Percentiles rank a stretch among this genome's conserved stretches.
phyloP scores from a whole-genome alignment of 805 yeast genomes.

The Lachancea mirantina region DNA sequence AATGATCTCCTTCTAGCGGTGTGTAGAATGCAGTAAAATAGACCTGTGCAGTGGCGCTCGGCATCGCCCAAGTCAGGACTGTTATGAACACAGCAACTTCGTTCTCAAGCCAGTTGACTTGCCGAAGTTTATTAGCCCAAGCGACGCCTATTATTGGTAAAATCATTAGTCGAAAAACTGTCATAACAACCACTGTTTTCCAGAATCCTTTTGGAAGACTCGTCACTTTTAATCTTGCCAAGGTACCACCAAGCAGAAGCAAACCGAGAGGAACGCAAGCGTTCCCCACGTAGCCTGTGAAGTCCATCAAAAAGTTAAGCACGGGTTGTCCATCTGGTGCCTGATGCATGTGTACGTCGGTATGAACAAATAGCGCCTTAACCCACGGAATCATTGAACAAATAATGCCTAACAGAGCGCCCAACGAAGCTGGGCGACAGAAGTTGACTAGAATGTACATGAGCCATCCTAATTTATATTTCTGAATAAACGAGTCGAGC shows the following conservation, averaged over 20 bases:
- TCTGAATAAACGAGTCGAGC: conserved; percentile 19
- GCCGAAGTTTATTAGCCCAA: conserved; percentile 53
- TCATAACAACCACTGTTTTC: conserved; percentile 52
- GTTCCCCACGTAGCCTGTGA: conserved; percentile 68
- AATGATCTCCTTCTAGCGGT: conserved; percentile 47
- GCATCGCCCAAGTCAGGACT: conserved; percentile 69
- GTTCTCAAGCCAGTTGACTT: conserved; percentile 55
- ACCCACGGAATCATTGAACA: conserved; percentile 86
- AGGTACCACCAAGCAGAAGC: conserved; percentile 76
- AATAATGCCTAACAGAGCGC: conserved; percentile 57
- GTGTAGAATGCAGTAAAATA: conserved; percentile 85
- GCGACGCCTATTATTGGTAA: conserved; percentile 75
- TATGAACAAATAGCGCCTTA: conserved; percentile 56
- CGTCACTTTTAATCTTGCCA: conserved; percentile 61
- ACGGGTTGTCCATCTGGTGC: conserved; percentile 89
- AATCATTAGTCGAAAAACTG: conserved; percentile 51
- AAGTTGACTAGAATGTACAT: conserved; percentile 42
- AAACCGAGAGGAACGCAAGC: conserved; percentile 89
- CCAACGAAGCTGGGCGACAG: conserved; percentile 61
- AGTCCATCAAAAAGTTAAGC: conserved; percentile 77
- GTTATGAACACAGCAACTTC: conserved; percentile 62
- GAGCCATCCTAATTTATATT: conserved; percentile 30
- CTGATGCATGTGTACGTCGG: conserved; percentile 43
- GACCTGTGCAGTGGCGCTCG: conserved; percentile 82
- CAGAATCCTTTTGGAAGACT: conserved; percentile 55